Evolutionary conservation across 371 early-diverging fungal species (phyloP).

Genomic region (Zychaea mexicana): DNA sequence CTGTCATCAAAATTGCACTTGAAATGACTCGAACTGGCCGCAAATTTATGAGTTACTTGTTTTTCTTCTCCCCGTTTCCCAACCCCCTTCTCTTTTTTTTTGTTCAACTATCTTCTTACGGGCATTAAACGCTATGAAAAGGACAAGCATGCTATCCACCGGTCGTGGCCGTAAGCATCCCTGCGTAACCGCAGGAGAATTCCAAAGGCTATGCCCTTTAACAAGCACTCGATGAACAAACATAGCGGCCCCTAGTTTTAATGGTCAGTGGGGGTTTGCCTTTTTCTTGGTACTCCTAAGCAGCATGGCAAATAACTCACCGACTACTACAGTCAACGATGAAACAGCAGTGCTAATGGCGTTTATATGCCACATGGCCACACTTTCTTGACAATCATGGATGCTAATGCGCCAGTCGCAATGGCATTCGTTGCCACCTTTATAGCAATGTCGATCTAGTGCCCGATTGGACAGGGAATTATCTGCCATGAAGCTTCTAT

Average conservation of each 20-base stretch:
- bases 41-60: not conserved
- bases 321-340: not conserved
- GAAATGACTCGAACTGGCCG: not conserved
- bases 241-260: not conserved
- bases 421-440: conserved; percentile 16
- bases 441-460: conserved; percentile 1
- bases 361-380: conserved; percentile 20
- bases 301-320: not conserved
- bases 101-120: not conserved
- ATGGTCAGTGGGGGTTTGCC: not conserved
- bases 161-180: not conserved
- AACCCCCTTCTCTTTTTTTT: too few relatives aligned
- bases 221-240: not conserved
- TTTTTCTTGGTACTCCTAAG: too few relatives aligned
- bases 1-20: not conserved
- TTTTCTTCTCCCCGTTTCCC: too few relatives aligned
- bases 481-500: too few relatives aligned
- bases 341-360: conserved; percentile 21
- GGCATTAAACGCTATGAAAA: not conserved
- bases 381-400: conserved; percentile 14
- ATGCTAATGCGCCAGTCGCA: conserved; percentile 33
- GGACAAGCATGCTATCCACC: not conserved
- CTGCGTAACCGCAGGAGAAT: not conserved
- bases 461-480: too few relatives aligned
- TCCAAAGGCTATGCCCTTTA: not conserved